These are phyloP conservation scores for Lepidium campestre DNA, from an alignment of 441 rosid species.

Conservation along the genomic window DNA sequence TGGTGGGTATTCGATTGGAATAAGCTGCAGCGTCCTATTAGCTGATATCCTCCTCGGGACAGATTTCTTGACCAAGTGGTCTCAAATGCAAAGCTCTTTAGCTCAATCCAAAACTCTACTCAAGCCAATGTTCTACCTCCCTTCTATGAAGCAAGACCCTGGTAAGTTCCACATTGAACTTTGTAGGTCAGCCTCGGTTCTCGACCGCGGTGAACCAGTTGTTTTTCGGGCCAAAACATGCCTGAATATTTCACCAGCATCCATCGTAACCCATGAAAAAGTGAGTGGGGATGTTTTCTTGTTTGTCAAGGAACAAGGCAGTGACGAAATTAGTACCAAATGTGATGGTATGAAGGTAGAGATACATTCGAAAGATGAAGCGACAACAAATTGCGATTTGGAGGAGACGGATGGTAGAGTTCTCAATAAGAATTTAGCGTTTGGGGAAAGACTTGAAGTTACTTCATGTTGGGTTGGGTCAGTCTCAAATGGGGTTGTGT, in stretches of 20 bases:
- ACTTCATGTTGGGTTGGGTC: constrained; percentile 55
- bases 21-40: constrained; percentile 65
- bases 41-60: constrained; percentile 43
- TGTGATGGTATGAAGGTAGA: constrained; percentile 29
- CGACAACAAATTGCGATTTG: constrained; percentile 15
- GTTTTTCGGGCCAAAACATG: constrained; percentile 26
- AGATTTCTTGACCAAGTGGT: constrained; percentile 53
- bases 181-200: constrained; percentile 27
- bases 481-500: constrained; percentile 32
- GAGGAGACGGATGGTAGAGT: constrained; percentile 32
- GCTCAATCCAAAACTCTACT: constrained; percentile 9
- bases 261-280: constrained; percentile 27
- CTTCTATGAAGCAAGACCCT: constrained; percentile 26
- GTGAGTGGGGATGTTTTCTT: constrained; percentile 25
- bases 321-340: neutral
- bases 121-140: constrained; percentile 53
- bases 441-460: constrained; percentile 30
- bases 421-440: constrained; percentile 29
- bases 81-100: constrained; percentile 40
- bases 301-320: constrained; percentile 36
- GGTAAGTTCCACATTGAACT: neutral
- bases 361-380: constrained; percentile 25
- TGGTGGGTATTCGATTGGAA: constrained; percentile 80
- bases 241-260: constrained; percentile 16
- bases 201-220: constrained; percentile 29